Evolutionary conservation across 495 filamentous ascomycete species (phyloP).

Genomic region (Penicillium coffeae): DNA sequence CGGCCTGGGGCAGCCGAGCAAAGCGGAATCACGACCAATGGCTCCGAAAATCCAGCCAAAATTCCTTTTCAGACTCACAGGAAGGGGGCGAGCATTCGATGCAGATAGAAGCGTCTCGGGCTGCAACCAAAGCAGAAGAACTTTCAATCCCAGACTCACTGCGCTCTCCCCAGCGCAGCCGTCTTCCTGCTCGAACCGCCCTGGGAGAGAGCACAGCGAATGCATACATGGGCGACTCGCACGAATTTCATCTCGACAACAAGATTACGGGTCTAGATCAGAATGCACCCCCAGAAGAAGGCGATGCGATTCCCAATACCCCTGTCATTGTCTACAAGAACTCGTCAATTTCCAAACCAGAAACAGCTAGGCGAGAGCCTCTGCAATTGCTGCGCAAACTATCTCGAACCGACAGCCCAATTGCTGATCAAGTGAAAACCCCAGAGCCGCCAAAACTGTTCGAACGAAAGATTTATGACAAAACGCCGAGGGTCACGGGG

Average conservation of each 20-base stretch:
- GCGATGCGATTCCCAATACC: slow-evolving; percentile 46
- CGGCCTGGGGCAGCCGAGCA: slow-evolving; percentile 56
- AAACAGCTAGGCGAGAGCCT: slow-evolving; percentile 53
- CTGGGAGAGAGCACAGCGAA: slow-evolving; percentile 22
- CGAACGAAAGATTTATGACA: slow-evolving; percentile 33
- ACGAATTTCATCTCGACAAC: slow-evolving; percentile 10
- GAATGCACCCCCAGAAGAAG: slow-evolving; percentile 30
- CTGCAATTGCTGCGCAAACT: slow-evolving; percentile 62
- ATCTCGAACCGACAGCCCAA: slow-evolving; percentile 55
- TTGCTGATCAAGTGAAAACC: slow-evolving; percentile 20
- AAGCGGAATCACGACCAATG: slow-evolving; percentile 47
- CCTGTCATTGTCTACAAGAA: slow-evolving; percentile 51
- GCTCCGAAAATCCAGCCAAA: slow-evolving; percentile 40
- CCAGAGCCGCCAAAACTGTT: slow-evolving; percentile 45
- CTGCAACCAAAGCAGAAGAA: slow-evolving; percentile 8
- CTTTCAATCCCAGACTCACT: slow-evolving; percentile 15
- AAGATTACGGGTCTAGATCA: slow-evolving; percentile 20
- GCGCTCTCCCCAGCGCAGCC: slow-evolving; percentile 18
- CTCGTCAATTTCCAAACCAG: slow-evolving; percentile 30
- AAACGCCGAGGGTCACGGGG: slow-evolving; percentile 48
- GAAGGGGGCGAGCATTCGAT: slow-evolving; percentile 9
- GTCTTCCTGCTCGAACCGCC: slow-evolving; percentile 10
- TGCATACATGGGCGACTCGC: slow-evolving; percentile 2
- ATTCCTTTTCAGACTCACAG: slow-evolving; percentile 21
- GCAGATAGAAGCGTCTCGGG: background rate